These are phyloP conservation scores for Epichloe uncinata DNA, from an alignment of 2,329 filamentous ascomycete genomes.

Conservation along the genomic window DNA sequence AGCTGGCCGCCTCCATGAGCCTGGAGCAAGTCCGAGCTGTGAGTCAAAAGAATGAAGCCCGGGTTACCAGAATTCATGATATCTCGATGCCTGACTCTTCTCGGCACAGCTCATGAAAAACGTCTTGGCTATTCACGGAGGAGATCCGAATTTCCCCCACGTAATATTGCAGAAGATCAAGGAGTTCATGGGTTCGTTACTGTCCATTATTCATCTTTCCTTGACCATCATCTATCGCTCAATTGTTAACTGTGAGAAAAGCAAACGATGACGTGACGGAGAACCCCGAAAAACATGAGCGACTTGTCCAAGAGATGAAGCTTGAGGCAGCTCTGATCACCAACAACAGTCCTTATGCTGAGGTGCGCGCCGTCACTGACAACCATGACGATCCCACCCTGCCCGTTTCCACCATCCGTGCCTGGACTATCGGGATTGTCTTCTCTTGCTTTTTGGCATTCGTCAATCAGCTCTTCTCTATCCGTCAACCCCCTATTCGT, in stretches of 20 bases:
- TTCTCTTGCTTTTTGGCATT: slow-evolving; percentile 37
- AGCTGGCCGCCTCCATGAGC: slow-evolving; percentile 26
- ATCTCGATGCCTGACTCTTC: not conserved
- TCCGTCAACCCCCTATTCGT: slow-evolving; percentile 40
- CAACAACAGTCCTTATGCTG: slow-evolving; percentile 43
- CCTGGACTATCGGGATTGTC: slow-evolving; percentile 37
- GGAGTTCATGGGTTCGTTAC: slow-evolving; percentile 20
- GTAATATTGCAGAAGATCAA: slow-evolving; percentile 22
- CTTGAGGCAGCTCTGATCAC: slow-evolving; percentile 40
- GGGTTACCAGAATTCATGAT: not conserved
- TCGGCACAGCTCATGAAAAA: slow-evolving; percentile 20
- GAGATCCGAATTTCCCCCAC: slow-evolving; percentile 31
- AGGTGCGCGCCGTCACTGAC: slow-evolving; percentile 41
- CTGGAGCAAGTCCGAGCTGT: slow-evolving; percentile 26
- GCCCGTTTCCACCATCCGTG: slow-evolving; percentile 40
- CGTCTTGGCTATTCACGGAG: slow-evolving; percentile 25
- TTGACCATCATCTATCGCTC: too few species aligned
- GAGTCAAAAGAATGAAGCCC: slow-evolving; percentile 1
- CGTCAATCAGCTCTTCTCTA: slow-evolving; percentile 44
- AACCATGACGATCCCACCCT: slow-evolving; percentile 38
- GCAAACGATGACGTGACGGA: slow-evolving; percentile 31
- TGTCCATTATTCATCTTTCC: too few species aligned
- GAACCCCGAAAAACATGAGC: slow-evolving; percentile 32
- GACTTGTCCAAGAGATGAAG: slow-evolving; percentile 40
- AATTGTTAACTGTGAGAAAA: slow-evolving; percentile 21